A percentile compares a stretch with the other conserved stretches of the same genome.
Evolutionary conservation across 768 basidiomycete genomes (phyloP).

Genomic region (Suillus fuscotomentosus): DNA sequence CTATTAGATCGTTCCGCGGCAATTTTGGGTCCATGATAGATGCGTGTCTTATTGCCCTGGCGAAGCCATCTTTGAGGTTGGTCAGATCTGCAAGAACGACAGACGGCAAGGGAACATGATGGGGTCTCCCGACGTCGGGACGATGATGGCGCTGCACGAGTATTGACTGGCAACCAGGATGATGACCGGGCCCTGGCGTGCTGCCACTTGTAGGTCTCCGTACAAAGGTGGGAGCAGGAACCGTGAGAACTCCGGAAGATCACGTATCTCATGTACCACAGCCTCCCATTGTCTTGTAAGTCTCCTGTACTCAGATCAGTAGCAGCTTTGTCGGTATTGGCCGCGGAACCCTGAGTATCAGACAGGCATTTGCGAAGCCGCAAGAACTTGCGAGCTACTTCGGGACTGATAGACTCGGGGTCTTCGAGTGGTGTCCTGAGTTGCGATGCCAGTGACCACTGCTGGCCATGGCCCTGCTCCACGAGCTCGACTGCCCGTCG

Average conservation of each 20-base stretch:
- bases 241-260: too few species aligned
- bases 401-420: slow-evolving; percentile 1
- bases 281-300: not conserved
- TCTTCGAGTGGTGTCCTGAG: slow-evolving; percentile 25
- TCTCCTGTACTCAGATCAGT: not conserved
- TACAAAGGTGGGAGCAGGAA: too few species aligned
- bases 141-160: too few species aligned
- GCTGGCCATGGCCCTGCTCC: slow-evolving; percentile 19
- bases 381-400: not conserved
- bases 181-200: too few species aligned
- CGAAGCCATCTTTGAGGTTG: too few species aligned
- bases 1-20: not conserved
- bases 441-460: slow-evolving; percentile 26
- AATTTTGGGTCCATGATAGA: not conserved
- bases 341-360: slow-evolving; percentile 2
- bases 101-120: too few species aligned
- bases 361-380: not conserved
- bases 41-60: too few species aligned
- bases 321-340: not conserved
- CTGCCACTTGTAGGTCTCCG: too few species aligned
- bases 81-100: too few species aligned
- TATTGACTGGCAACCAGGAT: too few species aligned
- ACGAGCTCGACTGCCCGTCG: slow-evolving; percentile 23
- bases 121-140: too few species aligned
- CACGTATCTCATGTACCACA: not conserved